A percentile compares a stretch with the other conserved stretches of the same genome.
These are phyloP conservation scores for Lyophyllum decastes DNA, from an alignment of 768 basidiomycete genomes.

Conservation along the genomic window DNA sequence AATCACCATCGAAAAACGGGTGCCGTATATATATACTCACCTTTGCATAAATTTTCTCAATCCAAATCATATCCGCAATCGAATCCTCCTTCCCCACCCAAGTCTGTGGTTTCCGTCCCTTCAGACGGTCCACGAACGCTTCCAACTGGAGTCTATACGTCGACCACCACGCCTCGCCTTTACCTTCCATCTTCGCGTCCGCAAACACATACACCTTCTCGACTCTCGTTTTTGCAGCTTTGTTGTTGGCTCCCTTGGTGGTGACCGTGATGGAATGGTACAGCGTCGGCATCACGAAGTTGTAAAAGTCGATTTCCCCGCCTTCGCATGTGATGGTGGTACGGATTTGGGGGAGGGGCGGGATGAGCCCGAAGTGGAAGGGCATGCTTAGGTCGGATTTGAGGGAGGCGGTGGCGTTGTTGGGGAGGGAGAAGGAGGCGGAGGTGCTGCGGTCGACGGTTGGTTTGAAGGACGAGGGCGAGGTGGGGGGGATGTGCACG, in stretches of 20 bases:
- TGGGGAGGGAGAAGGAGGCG: slow-evolving; percentile 32
- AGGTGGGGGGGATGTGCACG: slow-evolving; percentile 26
- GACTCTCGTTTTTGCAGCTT: slow-evolving; percentile 22
- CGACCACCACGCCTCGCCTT: slow-evolving; percentile 62
- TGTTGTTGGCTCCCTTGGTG: too few relatives aligned
- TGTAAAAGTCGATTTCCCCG: slow-evolving; percentile 40
- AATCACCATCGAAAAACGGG: too few relatives aligned
- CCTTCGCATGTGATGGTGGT: slow-evolving; percentile 43
- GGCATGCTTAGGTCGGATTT: slow-evolving; percentile 34
- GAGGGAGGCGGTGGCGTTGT: slow-evolving; percentile 35
- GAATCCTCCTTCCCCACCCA: slow-evolving; percentile 60
- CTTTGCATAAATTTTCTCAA: slow-evolving; percentile 59
- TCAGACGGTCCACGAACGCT: slow-evolving; percentile 61
- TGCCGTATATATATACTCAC: slow-evolving; percentile 29
- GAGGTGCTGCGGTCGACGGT: slow-evolving; percentile 32
- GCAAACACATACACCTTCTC: slow-evolving; percentile 47
- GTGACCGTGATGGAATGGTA: slow-evolving; percentile 51
- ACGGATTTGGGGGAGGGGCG: slow-evolving; percentile 35
- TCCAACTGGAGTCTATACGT: slow-evolving; percentile 61
- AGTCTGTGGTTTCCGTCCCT: slow-evolving; percentile 49
- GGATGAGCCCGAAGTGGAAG: slow-evolving; percentile 32
- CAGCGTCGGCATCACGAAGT: slow-evolving; percentile 46
- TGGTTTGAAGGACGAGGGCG: slow-evolving; percentile 21
- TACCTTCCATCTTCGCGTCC: slow-evolving; percentile 39
- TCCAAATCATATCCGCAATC: slow-evolving; percentile 54